Evolutionary conservation across 176 grass and related monocot genomes (phyloP), one percentile per base, ranked within the genome.

Genomic region (Pontederia paniculata): DNA sequence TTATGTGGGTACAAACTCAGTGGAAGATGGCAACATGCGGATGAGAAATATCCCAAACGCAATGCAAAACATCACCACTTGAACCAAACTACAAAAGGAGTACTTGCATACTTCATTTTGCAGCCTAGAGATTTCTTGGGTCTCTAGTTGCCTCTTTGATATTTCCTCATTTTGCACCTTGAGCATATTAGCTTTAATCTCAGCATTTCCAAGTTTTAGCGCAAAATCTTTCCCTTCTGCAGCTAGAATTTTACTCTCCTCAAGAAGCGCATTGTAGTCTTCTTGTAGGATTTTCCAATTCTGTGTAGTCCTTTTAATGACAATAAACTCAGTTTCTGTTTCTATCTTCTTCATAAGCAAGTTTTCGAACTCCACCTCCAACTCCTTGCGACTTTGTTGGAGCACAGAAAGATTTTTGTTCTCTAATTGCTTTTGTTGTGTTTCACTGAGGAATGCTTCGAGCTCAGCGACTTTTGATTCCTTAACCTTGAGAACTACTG

Each of bases 1-100:
- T 76, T 74, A 98, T 43, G 86, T 98, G 51, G 86, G 93, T 74
- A 84, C 70, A 74, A 70, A 57, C 22, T 84, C 80, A 50, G 48
- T 57, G 12, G 77, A 74, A 4, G 63, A 52, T 10, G 80, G 72
- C 25, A 79, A 50, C 0, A 82, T 54, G 18, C 58, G 77, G 72
- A 79, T 55, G 48, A 98, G 50, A 74, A 70, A 84, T 72, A 68
- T 77, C 60, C 51, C 44, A 52, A 77, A 14, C 49, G 76, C 71
- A 52, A 88, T 55, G 54, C 70, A 67, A 50, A 98, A 3, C 57
- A 88, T 31, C 25, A 84, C 46, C 64, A 91, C 72, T 66, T 88
- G 83, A 49, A 80, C 43, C n/a, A 80, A 80, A 77, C 73, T 75
- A 58, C 69, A 73, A 23, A 88, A 50, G 0, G 72, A 88, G 63